These are phyloP conservation scores for Oxytropis ochrocephala DNA, from an alignment of 306 rosid genomes.

Conservation along the genomic window DNA sequence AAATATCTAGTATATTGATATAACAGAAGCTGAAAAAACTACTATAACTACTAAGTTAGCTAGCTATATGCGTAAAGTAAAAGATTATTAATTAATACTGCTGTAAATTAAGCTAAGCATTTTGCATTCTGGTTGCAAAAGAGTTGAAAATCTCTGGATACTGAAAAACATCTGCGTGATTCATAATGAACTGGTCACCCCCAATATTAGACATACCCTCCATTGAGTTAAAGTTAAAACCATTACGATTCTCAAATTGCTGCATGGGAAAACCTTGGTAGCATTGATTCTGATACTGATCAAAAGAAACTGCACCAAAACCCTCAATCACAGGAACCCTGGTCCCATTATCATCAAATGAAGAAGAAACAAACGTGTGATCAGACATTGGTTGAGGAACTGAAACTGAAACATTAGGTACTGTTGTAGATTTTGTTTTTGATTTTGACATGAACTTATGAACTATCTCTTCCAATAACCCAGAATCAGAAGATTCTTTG, in stretches of 20 bases:
- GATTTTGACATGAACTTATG: constrained; percentile 46
- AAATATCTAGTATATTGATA: too few species aligned
- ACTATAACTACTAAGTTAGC: neutral
- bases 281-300: neutral
- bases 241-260: constrained; percentile 22
- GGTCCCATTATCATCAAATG: too few species aligned
- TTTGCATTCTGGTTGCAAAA: constrained; percentile 41
- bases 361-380: neutral
- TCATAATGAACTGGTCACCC: constrained; percentile 22
- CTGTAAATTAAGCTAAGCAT: constrained; percentile 19
- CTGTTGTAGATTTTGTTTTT: neutral
- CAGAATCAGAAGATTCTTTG: constrained; percentile 45
- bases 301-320: constrained; percentile 17
- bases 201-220: neutral
- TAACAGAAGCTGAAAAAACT: too few species aligned
- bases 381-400: neutral
- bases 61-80: neutral
- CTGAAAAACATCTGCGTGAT: constrained; percentile 34
- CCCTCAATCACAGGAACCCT: neutral
- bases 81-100: neutral
- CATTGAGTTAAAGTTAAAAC: neutral
- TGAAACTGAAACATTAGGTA: neutral
- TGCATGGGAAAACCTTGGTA: constrained; percentile 27
- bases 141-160: constrained; percentile 43
- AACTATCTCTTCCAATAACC: constrained; percentile 69